These are phyloP conservation scores for Rhizopogon vesiculosus DNA, from an alignment of 768 basidiomycete species.

Conservation along the genomic window DNA sequence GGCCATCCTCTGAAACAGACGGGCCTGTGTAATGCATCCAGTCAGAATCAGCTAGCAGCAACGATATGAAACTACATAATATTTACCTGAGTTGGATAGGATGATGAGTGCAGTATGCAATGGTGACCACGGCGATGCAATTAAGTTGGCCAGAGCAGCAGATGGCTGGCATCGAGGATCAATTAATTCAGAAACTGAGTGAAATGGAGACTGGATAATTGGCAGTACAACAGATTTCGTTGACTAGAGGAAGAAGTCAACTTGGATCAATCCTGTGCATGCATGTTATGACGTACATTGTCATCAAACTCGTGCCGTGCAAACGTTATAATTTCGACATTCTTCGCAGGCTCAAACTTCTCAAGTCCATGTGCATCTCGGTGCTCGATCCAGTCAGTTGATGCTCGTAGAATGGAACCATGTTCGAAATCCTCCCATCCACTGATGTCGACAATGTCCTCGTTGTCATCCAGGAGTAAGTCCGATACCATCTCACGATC, in stretches of 20 bases:
- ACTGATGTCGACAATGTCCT: slow-evolving; percentile 61
- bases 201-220: slow-evolving; percentile 54
- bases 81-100: slow-evolving; percentile 44
- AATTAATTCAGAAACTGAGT: slow-evolving; percentile 46
- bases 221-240: slow-evolving; percentile 28
- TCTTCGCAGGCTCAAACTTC: slow-evolving; percentile 58
- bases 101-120: slow-evolving; percentile 59
- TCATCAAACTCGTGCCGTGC: slow-evolving; percentile 37
- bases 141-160: slow-evolving; percentile 42
- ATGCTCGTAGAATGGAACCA: slow-evolving; percentile 48
- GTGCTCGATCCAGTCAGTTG: slow-evolving; percentile 72
- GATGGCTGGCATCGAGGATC: slow-evolving; percentile 51
- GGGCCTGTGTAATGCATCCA: slow-evolving; percentile 18
- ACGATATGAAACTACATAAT: neutral
- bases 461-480: slow-evolving; percentile 57
- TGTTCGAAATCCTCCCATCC: slow-evolving; percentile 47
- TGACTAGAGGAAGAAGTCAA: slow-evolving; percentile 17
- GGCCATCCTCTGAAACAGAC: slow-evolving; percentile 32
- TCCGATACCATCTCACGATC: slow-evolving; percentile 34
- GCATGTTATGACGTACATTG: slow-evolving; percentile 37
- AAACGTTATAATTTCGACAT: slow-evolving; percentile 57
- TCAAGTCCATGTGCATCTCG: slow-evolving; percentile 61
- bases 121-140: slow-evolving; percentile 55
- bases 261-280: neutral
- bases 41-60: slow-evolving; percentile 3